Evolutionary conservation across 352 stramenopile genomes (phyloP).

Genomic region (Globisporangium nagaii): DNA sequence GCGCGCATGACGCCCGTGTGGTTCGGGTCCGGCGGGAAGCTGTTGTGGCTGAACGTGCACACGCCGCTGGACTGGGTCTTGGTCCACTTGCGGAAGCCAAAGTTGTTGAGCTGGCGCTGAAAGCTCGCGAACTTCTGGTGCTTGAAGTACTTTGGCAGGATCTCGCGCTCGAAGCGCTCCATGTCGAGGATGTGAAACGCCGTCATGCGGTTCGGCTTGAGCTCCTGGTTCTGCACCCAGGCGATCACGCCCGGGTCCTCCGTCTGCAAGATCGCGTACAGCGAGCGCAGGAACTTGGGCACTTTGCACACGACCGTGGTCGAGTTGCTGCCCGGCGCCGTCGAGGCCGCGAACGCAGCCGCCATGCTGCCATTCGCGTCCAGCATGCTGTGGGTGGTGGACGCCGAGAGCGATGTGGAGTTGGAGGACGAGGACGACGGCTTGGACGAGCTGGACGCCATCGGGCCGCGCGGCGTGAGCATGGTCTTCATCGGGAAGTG

Average conservation of each 20-base stretch:
- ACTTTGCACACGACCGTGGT: slow-evolving; percentile 42
- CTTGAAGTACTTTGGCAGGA: slow-evolving; percentile 93
- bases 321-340: slow-evolving; percentile 2
- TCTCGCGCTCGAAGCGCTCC: slow-evolving; percentile 75
- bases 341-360: slow-evolving; percentile 9
- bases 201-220: slow-evolving; percentile 55
- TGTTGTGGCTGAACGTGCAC: slow-evolving; percentile 83
- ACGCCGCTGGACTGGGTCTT: slow-evolving; percentile 75
- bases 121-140: slow-evolving; percentile 91
- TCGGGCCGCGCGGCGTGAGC: slow-evolving; percentile 5
- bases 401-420: background rate
- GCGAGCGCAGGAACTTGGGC: slow-evolving; percentile 76
- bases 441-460: background rate
- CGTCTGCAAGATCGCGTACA: slow-evolving; percentile 75
- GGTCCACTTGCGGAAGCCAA: slow-evolving; percentile 86
- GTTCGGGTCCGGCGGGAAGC: slow-evolving; percentile 60
- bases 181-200: slow-evolving; percentile 79
- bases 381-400: background rate
- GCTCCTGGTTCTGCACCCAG: slow-evolving; percentile 68
- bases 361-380: slow-evolving; percentile 13
- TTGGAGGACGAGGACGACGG: background rate
- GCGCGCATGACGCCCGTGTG: slow-evolving; percentile 24
- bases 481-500: slow-evolving; percentile 19
- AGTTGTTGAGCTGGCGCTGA: slow-evolving; percentile 92
- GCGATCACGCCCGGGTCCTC: slow-evolving; percentile 64